A percentile compares a stretch with the other conserved stretches of the same genome.
phyloP scores from a whole-genome alignment of 164 flowering plant genomes.

The Magnolia officinalis region DNA sequence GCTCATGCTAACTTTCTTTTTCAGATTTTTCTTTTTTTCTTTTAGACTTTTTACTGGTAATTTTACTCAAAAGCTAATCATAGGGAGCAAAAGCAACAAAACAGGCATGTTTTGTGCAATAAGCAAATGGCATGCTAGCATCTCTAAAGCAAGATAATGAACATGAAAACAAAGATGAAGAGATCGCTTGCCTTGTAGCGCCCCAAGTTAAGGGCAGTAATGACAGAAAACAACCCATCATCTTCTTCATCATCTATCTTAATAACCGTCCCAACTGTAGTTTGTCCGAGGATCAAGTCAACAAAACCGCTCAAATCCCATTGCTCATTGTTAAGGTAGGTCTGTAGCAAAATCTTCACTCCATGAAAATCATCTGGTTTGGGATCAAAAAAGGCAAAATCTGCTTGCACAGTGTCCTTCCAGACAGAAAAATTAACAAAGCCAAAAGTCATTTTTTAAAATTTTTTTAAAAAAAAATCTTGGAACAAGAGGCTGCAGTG shows the following conservation, averaged over 20 bases:
- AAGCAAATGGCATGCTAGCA: neutral
- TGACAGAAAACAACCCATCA: conserved; percentile 51
- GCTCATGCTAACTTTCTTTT: too few relatives aligned
- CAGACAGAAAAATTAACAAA: neutral
- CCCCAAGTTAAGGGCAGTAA: conserved; percentile 67
- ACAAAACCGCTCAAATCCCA: conserved; percentile 93
- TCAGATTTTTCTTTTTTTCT: too few relatives aligned
- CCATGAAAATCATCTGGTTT: conserved; percentile 85
- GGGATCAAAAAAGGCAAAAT: conserved; percentile 91
- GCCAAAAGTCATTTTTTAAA: too few relatives aligned
- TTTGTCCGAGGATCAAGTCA: conserved; percentile 80
- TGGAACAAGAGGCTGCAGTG: neutral
- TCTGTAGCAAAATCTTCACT: conserved; percentile 72
- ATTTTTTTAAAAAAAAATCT: too few relatives aligned
- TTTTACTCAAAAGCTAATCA: too few relatives aligned
- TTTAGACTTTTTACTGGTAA: too few relatives aligned
- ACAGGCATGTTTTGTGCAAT: neutral
- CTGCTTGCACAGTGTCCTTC: conserved; percentile 75
- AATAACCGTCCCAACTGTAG: conserved; percentile 93
- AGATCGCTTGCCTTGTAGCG: conserved; percentile 63
- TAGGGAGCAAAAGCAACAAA: neutral
- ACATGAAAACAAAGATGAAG: too few relatives aligned
- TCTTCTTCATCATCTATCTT: conserved; percentile 82
- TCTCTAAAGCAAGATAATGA: neutral
- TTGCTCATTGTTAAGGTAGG: conserved; percentile 57